Conservation (phyloP, 140 eudicot species). For the Ambrosia hybrid region DNA sequence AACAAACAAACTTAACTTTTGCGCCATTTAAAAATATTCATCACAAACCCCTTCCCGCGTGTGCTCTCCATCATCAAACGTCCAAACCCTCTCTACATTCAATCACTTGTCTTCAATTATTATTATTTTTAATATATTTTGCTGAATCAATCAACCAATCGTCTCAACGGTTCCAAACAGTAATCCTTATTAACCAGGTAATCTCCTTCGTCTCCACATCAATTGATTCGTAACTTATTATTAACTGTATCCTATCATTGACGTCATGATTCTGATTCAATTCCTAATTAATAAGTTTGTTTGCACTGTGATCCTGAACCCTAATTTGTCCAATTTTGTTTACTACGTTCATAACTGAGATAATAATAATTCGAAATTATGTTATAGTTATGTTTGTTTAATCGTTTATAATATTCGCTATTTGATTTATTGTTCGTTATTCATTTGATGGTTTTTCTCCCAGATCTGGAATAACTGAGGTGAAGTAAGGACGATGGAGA, state of each 20-base stretch:
- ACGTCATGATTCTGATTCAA: neutral
- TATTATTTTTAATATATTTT: neutral
- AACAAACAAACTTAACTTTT: constrained; percentile 3
- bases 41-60: constrained; percentile 18
- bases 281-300: neutral
- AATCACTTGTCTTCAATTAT: constrained; percentile 14
- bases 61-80: constrained; percentile 6
- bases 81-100: constrained; percentile 16
- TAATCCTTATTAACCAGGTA: constrained; percentile 19
- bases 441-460: constrained; percentile 15
- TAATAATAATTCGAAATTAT: neutral
- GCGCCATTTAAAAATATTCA: constrained; percentile 10
- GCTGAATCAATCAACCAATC: constrained; percentile 17
- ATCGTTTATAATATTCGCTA: neutral
- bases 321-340: no score
- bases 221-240: constrained; percentile 2
- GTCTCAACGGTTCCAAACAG: constrained; percentile 13
- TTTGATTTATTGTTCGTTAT: neutral
- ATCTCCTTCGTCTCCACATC: constrained; percentile 13
- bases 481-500: constrained; percentile 25
- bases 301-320: constrained; percentile 26
- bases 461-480: constrained; percentile 12
- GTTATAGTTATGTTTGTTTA: neutral
- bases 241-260: constrained; percentile 2
- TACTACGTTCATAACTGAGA: no score